These are phyloP conservation scores for Eucalyptus pauciflora DNA, from an alignment of 345 rosid species.

Conservation along the genomic window DNA sequence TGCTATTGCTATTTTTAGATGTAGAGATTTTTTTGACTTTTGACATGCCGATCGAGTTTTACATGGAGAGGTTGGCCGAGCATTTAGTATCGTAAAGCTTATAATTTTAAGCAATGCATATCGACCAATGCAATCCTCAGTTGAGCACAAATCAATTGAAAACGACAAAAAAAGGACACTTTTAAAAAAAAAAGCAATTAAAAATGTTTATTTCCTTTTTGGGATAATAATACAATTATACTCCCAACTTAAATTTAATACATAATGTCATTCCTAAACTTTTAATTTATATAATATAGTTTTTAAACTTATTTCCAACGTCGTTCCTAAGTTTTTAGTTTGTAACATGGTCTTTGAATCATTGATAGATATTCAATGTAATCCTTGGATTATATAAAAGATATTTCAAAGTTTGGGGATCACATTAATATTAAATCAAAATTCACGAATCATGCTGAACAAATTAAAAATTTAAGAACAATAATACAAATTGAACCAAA, in stretches of 20 bases:
- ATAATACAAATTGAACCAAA: background rate
- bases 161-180: rapidly evolving
- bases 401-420: no score
- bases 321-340: rapidly evolving
- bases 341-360: no score
- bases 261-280: rapidly evolving
- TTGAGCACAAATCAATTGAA: background rate
- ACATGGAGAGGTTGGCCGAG: background rate
- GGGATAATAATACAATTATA: background rate
- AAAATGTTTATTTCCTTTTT: background rate
- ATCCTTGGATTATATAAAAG: rapidly evolving
- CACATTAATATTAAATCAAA: no score
- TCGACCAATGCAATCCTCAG: background rate
- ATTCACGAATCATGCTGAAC: rapidly evolving
- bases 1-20: background rate
- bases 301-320: background rate
- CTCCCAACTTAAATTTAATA: background rate
- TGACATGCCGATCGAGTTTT: background rate
- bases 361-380: no score
- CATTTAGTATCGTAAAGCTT: background rate
- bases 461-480: no score
- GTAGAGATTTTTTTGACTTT: background rate
- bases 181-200: background rate
- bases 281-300: background rate
- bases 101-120: no score